Conservation (phyloP, 2,329 filamentous ascomycete genomes). For the Colletotrichum sp. region DNA sequence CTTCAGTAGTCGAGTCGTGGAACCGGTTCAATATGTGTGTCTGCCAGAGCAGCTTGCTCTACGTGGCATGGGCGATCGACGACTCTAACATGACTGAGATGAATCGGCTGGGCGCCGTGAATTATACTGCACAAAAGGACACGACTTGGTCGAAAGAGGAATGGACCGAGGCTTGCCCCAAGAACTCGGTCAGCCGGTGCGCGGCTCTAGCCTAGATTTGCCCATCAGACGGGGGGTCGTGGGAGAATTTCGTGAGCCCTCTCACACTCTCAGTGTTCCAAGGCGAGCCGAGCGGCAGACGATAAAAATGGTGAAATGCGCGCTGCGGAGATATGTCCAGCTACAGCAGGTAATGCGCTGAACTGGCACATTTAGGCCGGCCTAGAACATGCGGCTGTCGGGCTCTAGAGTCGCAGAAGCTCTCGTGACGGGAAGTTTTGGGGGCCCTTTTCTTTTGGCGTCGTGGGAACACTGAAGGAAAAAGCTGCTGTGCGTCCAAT, state of each 20-base stretch:
- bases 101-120: not conserved
- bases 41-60: not conserved
- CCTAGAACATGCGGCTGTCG: constrained; percentile 19
- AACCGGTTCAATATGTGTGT: not conserved
- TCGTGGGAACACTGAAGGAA: not conserved
- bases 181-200: not conserved
- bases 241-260: not conserved
- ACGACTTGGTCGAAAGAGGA: not conserved
- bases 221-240: not conserved
- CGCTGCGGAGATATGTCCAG: constrained; percentile 13
- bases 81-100: not conserved
- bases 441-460: not conserved
- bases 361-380: constrained; percentile 1
- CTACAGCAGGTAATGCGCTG: constrained; percentile 14
- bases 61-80: not conserved
- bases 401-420: not conserved
- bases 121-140: not conserved
- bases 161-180: not conserved
- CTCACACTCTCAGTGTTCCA: not conserved
- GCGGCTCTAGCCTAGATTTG: not conserved
- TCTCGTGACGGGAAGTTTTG: constrained; percentile 10
- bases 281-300: not conserved
- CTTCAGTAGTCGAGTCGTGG: not conserved
- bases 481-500: not conserved
- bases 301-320: not conserved